Conservation (phyloP, 2,329 filamentous ascomycete species). For the Aspergillus sp. region DNA sequence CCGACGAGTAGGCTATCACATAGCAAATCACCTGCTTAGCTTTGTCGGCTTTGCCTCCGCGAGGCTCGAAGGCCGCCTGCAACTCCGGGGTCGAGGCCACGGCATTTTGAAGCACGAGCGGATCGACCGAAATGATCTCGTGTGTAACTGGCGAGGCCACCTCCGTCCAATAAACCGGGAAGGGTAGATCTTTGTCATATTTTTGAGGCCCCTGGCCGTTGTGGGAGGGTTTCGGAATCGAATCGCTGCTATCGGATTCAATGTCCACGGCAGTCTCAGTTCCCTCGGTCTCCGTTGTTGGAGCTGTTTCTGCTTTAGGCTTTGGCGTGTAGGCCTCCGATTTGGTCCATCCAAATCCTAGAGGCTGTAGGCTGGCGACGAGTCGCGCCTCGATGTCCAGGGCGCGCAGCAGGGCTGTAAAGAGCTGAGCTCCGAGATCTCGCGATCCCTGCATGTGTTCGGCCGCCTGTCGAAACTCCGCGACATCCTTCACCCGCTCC, state of each 20-base stretch:
- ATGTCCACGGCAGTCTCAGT: constrained; percentile 19
- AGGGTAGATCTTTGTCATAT: constrained; percentile 75
- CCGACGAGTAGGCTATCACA: constrained; percentile 75
- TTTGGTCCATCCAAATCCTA: constrained; percentile 90
- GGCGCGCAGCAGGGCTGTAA: constrained; percentile 78
- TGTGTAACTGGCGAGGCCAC: constrained; percentile 78
- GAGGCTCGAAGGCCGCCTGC: constrained; percentile 74
- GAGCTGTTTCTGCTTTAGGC: constrained; percentile 14
- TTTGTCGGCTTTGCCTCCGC: constrained; percentile 78
- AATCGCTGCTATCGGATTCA: constrained; percentile 20
- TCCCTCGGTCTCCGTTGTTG: constrained; percentile 7
- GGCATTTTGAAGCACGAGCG: constrained; percentile 64
- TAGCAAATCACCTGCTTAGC: constrained; percentile 90
- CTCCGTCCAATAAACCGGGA: constrained; percentile 92
- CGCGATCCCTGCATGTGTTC: constrained; percentile 74
- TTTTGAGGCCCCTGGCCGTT: constrained; percentile 46
- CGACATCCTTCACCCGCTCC: constrained; percentile 67
- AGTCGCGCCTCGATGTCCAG: constrained; percentile 80
- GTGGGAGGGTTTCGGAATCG: constrained; percentile 22
- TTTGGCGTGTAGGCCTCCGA: constrained; percentile 68
- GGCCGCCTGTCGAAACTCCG: constrained; percentile 69
- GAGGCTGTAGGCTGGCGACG: constrained; percentile 78
- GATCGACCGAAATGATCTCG: constrained; percentile 76
- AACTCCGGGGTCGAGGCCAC: constrained; percentile 72
- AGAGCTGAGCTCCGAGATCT: constrained; percentile 85